Base-by-base conservation (phyloP, 352 stramenopile species). In the Globisporangium rhizosaccharum region DNA sequence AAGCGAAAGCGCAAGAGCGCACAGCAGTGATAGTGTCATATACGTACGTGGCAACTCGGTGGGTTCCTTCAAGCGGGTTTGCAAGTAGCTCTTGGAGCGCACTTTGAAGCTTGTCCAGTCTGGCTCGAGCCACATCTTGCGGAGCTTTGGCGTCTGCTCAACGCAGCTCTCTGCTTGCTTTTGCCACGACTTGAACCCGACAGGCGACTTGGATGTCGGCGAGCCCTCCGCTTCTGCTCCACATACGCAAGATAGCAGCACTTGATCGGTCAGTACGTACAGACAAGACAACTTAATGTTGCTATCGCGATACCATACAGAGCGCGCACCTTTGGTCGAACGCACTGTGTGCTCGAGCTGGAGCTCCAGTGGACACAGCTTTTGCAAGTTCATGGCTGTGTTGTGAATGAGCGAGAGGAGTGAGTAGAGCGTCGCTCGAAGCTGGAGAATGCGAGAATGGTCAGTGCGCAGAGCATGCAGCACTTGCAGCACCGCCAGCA, bases 71-170 rank as follows among this genome's bases (percentile, higher is more conserved):
- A 84, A 36, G 52, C 79, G 83, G 68, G 72, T 83, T 17, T 80
- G 63, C 45, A 90, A 58, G 59, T 93, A 93, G 26, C 53, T 80
- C 68, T 90, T 91, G 59, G 72, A 77, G 51, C 84, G 81, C 15
- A 93, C 66, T 65, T 87, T 84, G 62, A 92, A 90, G 20, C 57
- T 66, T 1, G 68, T 47, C 67, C 71, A 82, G 23, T 82, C 75
- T 5, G 78, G 82, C 55, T 93, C 81, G 20, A 66, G 66, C 84
- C 84, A 93, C 70, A 91, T 88, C 60, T 87, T 84, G 1, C 76
- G 71, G 3, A 91, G 68, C 51, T 57, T 65, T 28, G 70, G 20
- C 48, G 62, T 56, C 60, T 88, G 81, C 55, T 79, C 65, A 2
- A 63, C 53, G 46, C 75, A 87, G 9, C 61, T 66, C 7, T 72